These are phyloP conservation scores for Daldinia childiae DNA, from an alignment of 495 filamentous ascomycete species.

Conservation along the genomic window DNA sequence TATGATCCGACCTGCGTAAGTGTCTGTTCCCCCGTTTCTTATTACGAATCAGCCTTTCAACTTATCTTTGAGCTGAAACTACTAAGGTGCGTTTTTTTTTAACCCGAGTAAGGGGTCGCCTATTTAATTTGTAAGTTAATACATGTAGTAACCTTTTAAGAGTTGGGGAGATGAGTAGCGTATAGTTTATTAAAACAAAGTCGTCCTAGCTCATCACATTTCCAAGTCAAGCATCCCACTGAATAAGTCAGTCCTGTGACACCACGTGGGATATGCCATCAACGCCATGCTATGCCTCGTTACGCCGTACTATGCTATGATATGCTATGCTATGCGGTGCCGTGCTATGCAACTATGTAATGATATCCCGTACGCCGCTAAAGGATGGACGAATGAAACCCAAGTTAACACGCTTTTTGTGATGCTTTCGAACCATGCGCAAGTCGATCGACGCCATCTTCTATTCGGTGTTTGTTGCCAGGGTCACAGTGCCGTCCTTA, in stretches of 20 bases:
- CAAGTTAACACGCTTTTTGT: neutral
- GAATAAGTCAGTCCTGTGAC: neutral
- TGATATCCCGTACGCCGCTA: neutral
- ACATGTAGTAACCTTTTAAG: too few species aligned
- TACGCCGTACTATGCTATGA: constrained; percentile 19
- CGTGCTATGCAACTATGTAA: constrained; percentile 12
- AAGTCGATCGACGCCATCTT: neutral
- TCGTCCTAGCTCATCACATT: neutral
- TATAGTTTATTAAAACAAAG: neutral
- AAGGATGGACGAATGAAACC: neutral
- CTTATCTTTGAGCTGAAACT: too few species aligned
- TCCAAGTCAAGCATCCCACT: neutral
- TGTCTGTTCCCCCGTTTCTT: too few species aligned
- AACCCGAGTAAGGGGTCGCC: too few species aligned
- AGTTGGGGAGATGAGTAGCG: neutral
- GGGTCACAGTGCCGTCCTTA: constrained; percentile 58
- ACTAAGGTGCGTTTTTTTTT: too few species aligned
- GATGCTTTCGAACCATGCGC: neutral
- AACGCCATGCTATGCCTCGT: constrained; percentile 19
- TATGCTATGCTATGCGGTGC: neutral
- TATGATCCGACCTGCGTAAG: too few species aligned
- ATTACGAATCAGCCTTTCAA: too few species aligned
- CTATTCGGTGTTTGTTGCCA: constrained; percentile 8
- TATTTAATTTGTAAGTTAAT: too few species aligned
- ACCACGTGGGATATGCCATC: neutral